phyloP scores from a whole-genome alignment of 2,329 filamentous ascomycete genomes.

The Fusarium sp. region DNA sequence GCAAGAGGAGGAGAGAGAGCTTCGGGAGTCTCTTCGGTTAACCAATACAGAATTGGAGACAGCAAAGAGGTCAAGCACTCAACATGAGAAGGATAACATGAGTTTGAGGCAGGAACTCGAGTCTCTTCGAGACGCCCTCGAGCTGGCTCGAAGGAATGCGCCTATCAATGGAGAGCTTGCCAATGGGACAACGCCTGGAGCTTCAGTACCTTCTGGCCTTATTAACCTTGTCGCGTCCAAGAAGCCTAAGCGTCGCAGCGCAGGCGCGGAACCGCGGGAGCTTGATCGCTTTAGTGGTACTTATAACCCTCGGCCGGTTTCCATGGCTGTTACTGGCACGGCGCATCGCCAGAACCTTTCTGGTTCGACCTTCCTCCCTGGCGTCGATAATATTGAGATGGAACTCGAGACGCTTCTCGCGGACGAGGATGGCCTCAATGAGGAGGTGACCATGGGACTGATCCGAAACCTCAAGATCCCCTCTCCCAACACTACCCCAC shows the following conservation, averaged over 20 bases:
- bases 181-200: slow-evolving; percentile 56
- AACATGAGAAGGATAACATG: slow-evolving; percentile 86
- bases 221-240: slow-evolving; percentile 98
- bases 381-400: slow-evolving; percentile 90
- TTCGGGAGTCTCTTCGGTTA: slow-evolving; percentile 83
- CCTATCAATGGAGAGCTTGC: slow-evolving; percentile 75
- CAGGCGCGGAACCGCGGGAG: slow-evolving; percentile 85
- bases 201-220: slow-evolving; percentile 76
- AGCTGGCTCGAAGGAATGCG: slow-evolving; percentile 81
- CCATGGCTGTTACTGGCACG: slow-evolving; percentile 84
- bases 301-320: slow-evolving; percentile 95
- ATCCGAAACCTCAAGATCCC: slow-evolving; percentile 98
- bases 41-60: slow-evolving; percentile 85
- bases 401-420: slow-evolving; percentile 94
- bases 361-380: slow-evolving; percentile 81
- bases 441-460: slow-evolving; percentile 95
- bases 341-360: slow-evolving; percentile 77
- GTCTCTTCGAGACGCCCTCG: slow-evolving; percentile 92
- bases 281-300: slow-evolving; percentile 90
- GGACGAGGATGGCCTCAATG: slow-evolving; percentile 95
- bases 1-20: slow-evolving; percentile 90
- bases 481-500: slow-evolving; percentile 83
- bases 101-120: slow-evolving; percentile 87
- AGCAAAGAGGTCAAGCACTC: slow-evolving; percentile 78
- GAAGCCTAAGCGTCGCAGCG: slow-evolving; percentile 95